These are phyloP conservation scores for Haematococcus lacustris DNA, from an alignment of 139 green algal species.

Conservation along the genomic window DNA sequence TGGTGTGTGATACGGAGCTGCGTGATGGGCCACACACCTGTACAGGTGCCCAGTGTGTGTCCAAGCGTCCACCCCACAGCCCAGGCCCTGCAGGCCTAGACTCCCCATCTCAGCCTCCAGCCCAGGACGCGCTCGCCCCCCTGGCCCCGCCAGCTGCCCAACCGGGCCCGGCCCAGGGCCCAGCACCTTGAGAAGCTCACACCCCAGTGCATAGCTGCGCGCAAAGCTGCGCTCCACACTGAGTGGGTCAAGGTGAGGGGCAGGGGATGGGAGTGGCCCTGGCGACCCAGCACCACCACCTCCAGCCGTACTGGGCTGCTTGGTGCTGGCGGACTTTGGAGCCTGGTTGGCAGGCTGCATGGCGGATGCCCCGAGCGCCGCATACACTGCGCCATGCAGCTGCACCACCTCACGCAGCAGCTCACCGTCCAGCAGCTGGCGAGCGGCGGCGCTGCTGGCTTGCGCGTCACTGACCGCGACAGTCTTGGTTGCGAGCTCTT, in stretches of 20 bases:
- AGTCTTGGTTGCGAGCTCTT: background rate
- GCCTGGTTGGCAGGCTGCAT: no score
- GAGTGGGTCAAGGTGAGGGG: background rate
- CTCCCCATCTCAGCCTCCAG: no score
- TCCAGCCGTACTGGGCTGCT: no score
- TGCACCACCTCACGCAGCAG: slow-evolving; percentile 55
- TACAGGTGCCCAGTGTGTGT: slow-evolving; percentile 48
- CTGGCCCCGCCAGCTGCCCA: no score
- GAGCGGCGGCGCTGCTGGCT: slow-evolving; percentile 16
- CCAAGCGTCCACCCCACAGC: slow-evolving; percentile 34
- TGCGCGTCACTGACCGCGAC: background rate
- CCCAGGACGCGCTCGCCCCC: no score
- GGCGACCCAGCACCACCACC: no score
- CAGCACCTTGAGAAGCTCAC: no score
- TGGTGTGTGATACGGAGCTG: no score
- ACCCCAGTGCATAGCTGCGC: slow-evolving; percentile 46
- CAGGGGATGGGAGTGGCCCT: no score
- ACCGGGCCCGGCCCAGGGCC: no score
- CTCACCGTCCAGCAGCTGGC: slow-evolving; percentile 54
- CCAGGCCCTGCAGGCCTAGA: no score
- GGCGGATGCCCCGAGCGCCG: no score
- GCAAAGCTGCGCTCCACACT: slow-evolving; percentile 31
- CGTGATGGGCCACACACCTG: slow-evolving; percentile 12
- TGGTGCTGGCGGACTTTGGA: slow-evolving; percentile 7
- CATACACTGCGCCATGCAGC: slow-evolving; percentile 41